A percentile compares a stretch with the other conserved stretches of the same genome.
Conservation (phyloP, 139 green algal species). For the Ettlia oleoabundans region DNA sequence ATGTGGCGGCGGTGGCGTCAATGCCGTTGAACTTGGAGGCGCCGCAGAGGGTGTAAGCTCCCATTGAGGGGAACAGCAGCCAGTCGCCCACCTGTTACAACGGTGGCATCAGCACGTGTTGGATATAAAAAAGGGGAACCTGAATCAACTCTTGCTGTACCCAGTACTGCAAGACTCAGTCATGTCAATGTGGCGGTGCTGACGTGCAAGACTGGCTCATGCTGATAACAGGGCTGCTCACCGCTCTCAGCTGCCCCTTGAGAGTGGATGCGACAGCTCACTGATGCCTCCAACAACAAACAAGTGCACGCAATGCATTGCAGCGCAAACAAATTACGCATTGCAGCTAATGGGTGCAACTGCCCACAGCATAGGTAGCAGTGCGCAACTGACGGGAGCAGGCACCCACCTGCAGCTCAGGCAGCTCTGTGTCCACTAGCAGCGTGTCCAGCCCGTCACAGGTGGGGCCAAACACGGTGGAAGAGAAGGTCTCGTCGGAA, state of each 20-base stretch:
- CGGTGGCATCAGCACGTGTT: slow-evolving; percentile 50
- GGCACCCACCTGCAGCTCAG: slow-evolving; percentile 67
- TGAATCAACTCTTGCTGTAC: neutral
- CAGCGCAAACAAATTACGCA: too few relatives aligned
- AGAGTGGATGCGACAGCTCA: too few relatives aligned
- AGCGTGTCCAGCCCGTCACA: slow-evolving; percentile 82
- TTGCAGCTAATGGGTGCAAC: too few relatives aligned
- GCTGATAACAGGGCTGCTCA: too few relatives aligned
- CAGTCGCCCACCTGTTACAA: slow-evolving; percentile 88
- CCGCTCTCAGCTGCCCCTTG: too few relatives aligned
- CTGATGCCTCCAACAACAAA: too few relatives aligned
- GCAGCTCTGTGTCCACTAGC: slow-evolving; percentile 37
- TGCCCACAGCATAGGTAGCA: too few relatives aligned
- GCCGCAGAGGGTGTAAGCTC: slow-evolving; percentile 92
- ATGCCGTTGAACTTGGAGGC: slow-evolving; percentile 88
- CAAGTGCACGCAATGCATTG: too few relatives aligned
- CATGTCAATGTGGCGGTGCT: too few relatives aligned
- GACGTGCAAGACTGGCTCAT: too few relatives aligned
- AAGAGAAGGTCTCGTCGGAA: slow-evolving; percentile 30
- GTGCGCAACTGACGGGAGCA: slow-evolving; percentile 43
- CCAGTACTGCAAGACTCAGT: too few relatives aligned
- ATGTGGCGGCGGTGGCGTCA: slow-evolving; percentile 36
- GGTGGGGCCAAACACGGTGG: slow-evolving; percentile 89
- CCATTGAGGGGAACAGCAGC: slow-evolving; percentile 90
- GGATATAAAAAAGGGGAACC: neutral